These are phyloP conservation scores for Leptographium procerum DNA, from an alignment of 2,329 filamentous ascomycete genomes.

Conservation along the genomic window DNA sequence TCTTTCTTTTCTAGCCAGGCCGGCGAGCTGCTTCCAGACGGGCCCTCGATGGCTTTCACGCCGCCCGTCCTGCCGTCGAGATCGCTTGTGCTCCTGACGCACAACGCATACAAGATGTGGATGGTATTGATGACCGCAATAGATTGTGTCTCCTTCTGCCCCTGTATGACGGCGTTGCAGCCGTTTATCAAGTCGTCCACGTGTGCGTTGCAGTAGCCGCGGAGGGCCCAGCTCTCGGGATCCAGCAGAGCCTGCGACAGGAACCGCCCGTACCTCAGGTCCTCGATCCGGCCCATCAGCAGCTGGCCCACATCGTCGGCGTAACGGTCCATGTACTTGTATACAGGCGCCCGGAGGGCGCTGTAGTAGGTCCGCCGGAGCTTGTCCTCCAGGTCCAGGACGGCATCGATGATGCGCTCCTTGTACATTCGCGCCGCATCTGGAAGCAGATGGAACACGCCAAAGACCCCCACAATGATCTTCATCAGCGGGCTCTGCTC, in stretches of 20 bases:
- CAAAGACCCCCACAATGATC: conserved; percentile 86
- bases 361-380: conserved; percentile 80
- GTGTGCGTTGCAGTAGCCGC: conserved; percentile 63
- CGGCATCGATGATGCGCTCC: conserved; percentile 76
- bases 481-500: conserved; percentile 91
- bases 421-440: conserved; percentile 85
- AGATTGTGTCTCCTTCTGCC: conserved; percentile 57
- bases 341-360: conserved; percentile 80
- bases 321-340: conserved; percentile 89
- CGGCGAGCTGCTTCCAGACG: conserved; percentile 33
- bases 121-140: conserved; percentile 75
- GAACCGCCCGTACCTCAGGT: conserved; percentile 81
- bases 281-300: conserved; percentile 67
- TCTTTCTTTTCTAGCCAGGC: conserved; percentile 67
- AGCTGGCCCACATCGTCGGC: conserved; percentile 77
- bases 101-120: conserved; percentile 72
- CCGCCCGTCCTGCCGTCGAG: neutral
- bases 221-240: conserved; percentile 59
- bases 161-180: conserved; percentile 50
- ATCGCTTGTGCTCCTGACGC: conserved; percentile 15
- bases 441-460: conserved; percentile 94
- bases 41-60: neutral
- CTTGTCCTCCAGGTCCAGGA: conserved; percentile 78
- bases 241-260: conserved; percentile 78
- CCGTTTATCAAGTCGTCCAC: conserved; percentile 59